Evolutionary conservation across 805 yeast species (phyloP), one percentile per base, ranked within the genome.

Genomic region (Kodamaea kaohsiungensis): DNA sequence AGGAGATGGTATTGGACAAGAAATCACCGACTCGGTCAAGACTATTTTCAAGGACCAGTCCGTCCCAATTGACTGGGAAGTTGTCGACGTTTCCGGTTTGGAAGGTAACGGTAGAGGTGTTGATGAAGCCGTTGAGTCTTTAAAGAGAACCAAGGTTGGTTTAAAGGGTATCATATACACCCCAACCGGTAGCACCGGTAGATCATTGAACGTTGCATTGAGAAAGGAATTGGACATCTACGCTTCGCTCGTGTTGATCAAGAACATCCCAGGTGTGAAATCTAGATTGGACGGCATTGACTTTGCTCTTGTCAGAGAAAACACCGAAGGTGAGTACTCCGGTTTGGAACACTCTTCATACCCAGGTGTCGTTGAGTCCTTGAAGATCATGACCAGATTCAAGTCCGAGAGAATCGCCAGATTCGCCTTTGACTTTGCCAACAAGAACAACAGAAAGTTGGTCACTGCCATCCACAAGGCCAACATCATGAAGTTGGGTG

Each of bases 381-480:
- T 92, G 66, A 93, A 95, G 81, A 90, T 95, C 75, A 88, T 93
- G 81, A 93, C 98, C 65, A 86, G 89, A 77, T 82, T 83, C 78
- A 92, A 93, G 80, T 88, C 97, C 54, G 99, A 95, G 83, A 87
- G 99, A 79, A 89, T 93, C 65, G 98, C 97, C 64, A 88, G 92
- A 77, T 93, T 93, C 67, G 98, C 98, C 42, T 93, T 91, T 68
- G 98, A 93, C 78, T 93, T 89, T 65, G 98, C 98, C 60, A 79
- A 82, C 72, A 90, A 87, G 78, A 89, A 95, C 82, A 84, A 88
- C 81, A 90, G 98, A 81, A 86, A 88, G 75, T 77, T 83, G 64
- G 98, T 93, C 58, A 91, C 98, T 52, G 97, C 97, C 64, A 95
- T 93, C 69, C 99, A 93, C 86, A 93, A 93, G 80, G 99, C 99